These are phyloP conservation scores for Pharus latifolius DNA, from an alignment of 176 grass and related monocot species.

Conservation along the genomic window DNA sequence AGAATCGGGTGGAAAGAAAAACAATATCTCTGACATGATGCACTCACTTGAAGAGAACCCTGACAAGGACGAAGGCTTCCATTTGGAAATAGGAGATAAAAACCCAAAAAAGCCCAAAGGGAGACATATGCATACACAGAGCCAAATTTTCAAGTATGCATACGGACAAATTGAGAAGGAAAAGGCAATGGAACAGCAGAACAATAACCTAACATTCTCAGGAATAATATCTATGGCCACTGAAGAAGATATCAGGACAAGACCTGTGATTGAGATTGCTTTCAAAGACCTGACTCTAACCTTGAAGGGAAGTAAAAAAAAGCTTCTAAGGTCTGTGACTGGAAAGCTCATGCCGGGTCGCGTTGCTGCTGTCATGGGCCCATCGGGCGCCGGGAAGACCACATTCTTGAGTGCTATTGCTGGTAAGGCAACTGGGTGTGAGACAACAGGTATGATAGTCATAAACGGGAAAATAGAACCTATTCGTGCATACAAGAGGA, in stretches of 20 bases:
- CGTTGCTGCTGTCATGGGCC: constrained; percentile 88
- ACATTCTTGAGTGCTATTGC: constrained; percentile 82
- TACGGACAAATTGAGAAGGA: constrained; percentile 94
- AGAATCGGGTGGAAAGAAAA: constrained; percentile 13
- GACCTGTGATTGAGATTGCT: constrained; percentile 61
- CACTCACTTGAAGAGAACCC: constrained; percentile 53
- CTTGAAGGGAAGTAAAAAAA: constrained; percentile 83
- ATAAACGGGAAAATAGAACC: constrained; percentile 77
- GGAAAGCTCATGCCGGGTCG: constrained; percentile 80
- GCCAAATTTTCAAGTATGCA: constrained; percentile 91
- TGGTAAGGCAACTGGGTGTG: constrained; percentile 77
- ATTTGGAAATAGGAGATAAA: constrained; percentile 59
- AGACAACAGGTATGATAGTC: constrained; percentile 44
- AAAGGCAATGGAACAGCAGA: constrained; percentile 71
- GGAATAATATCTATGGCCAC: constrained; percentile 90
- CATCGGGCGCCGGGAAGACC: constrained; percentile 87
- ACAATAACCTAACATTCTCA: constrained; percentile 62
- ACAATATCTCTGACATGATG: constrained; percentile 54
- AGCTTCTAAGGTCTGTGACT: constrained; percentile 62
- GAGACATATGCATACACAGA: constrained; percentile 67
- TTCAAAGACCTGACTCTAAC: constrained; percentile 82
- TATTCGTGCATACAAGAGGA: constrained; percentile 79
- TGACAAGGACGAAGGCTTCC: constrained; percentile 48
- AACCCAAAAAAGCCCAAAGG: constrained; percentile 57
- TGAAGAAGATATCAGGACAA: constrained; percentile 48